Percentiles rank a stretch among this genome's conserved stretches.
Conservation (phyloP, 1,139 yeast species). For the Candida smagusa region DNA sequence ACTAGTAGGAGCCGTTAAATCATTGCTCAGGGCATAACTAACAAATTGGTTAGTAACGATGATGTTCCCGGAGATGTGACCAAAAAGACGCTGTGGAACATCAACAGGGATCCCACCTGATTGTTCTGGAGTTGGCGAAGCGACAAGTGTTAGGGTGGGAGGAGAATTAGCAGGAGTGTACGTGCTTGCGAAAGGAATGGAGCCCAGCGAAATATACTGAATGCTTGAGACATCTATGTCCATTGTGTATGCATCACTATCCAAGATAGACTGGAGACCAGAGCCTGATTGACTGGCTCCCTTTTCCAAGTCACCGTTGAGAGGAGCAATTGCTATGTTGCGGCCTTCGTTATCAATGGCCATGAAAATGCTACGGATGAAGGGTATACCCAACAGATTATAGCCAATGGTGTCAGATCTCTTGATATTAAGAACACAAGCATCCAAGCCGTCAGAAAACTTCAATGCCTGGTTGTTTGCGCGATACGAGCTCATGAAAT, state of each 20-base stretch:
- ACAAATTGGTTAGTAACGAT: conserved; percentile 19
- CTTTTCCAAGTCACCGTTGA: conserved; percentile 15
- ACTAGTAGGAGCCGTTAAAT: no score
- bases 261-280: not conserved
- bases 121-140: conserved; percentile 13
- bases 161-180: conserved; percentile 10
- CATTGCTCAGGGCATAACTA: no score
- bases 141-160: conserved; percentile 25
- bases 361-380: conserved; percentile 53
- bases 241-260: conserved; percentile 3
- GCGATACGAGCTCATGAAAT: conserved; percentile 44
- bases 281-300: not conserved
- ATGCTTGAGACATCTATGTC: conserved; percentile 13
- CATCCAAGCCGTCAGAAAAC: conserved; percentile 53
- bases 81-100: conserved; percentile 37
- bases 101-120: conserved; percentile 14
- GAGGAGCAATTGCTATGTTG: conserved; percentile 55
- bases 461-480: conserved; percentile 29
- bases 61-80: conserved; percentile 30
- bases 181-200: conserved; percentile 47
- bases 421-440: conserved; percentile 57
- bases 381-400: conserved; percentile 59
- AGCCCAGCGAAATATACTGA: conserved; percentile 34
- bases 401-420: conserved; percentile 54
- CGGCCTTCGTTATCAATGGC: conserved; percentile 67